A percentile compares a stretch with the other conserved stretches of the same genome.
Conservation (phyloP, 129 eudicot genomes). For the Arctium minus region DNA sequence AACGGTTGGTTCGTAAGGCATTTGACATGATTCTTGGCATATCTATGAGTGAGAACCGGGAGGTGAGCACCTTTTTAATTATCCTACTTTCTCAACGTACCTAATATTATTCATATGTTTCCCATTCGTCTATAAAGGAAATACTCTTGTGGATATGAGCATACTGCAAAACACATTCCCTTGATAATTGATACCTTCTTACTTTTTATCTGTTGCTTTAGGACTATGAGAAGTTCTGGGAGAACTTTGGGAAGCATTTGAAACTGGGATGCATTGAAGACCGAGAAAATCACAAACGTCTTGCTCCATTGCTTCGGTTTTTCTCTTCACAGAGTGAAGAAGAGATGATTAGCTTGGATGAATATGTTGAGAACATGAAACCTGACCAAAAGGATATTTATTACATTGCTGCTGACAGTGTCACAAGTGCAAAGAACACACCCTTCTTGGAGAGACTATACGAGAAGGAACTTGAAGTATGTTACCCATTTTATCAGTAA, state of each 20-base stretch:
- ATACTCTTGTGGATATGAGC: not conserved
- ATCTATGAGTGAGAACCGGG: conserved; percentile 79
- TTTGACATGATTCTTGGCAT: conserved; percentile 95
- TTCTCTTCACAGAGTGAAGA: conserved; percentile 87
- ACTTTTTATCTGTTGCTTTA: conserved; percentile 14
- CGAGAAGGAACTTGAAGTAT: conserved; percentile 91
- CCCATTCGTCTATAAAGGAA: not conserved
- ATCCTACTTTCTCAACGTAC: not conserved
- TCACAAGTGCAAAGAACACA: conserved; percentile 81
- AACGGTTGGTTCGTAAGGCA: conserved; percentile 88
- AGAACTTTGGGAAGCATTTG: conserved; percentile 88
- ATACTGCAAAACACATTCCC: not conserved
- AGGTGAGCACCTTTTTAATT: conserved; percentile 38
- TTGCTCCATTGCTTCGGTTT: conserved; percentile 84
- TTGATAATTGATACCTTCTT: not conserved
- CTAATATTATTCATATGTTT: not conserved
- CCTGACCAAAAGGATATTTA: conserved; percentile 87
- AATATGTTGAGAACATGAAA: conserved; percentile 92
- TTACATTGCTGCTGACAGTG: conserved; percentile 90
- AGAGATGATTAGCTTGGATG: conserved; percentile 88
- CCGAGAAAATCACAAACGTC: conserved; percentile 88
- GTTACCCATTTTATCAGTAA: not conserved
- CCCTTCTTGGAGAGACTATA: conserved; percentile 87
- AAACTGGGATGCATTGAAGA: conserved; percentile 93
- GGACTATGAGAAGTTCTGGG: conserved; percentile 95